These are phyloP conservation scores for Colletotrichum spaethianum DNA, from an alignment of 2,329 filamentous ascomycete genomes.

Conservation along the genomic window DNA sequence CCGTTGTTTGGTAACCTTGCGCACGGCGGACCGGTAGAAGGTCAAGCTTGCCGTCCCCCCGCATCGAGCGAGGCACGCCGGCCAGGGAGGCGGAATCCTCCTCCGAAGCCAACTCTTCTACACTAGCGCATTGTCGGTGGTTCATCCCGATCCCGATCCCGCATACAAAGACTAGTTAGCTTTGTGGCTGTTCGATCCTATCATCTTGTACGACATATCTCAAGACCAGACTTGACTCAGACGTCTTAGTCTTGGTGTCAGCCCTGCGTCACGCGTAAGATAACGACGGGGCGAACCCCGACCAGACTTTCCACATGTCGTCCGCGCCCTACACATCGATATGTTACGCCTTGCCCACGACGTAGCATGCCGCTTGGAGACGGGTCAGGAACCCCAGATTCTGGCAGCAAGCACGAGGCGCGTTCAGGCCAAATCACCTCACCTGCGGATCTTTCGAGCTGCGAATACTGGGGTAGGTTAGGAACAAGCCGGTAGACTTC, in stretches of 20 bases:
- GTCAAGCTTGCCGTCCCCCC: constrained; percentile 7
- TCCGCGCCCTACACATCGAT: not conserved
- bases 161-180: not conserved
- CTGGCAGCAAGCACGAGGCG: not conserved
- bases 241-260: constrained; percentile 1
- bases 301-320: not conserved
- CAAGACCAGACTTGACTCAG: constrained; percentile 17
- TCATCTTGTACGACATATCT: constrained; percentile 8
- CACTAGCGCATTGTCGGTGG: not conserved
- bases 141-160: constrained; percentile 30
- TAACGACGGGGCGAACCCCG: constrained; percentile 16
- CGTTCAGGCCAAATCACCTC: not conserved
- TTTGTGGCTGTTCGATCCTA: not conserved
- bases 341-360: not conserved
- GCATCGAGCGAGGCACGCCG: constrained; percentile 4
- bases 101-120: constrained; percentile 12
- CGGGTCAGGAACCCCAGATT: not conserved
- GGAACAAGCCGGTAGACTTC: not conserved
- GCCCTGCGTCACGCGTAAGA: constrained; percentile 6
- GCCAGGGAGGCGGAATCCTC: constrained; percentile 18
- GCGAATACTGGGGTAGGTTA: not conserved
- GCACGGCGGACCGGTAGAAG: constrained; percentile 7
- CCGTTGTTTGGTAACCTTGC: constrained; percentile 18
- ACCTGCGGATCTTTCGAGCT: not conserved
- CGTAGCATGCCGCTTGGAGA: not conserved